A percentile compares a stretch with the other conserved stretches of the same genome.
Conservation (phyloP, 257 asterid species). For the Solanum virginianum region DNA sequence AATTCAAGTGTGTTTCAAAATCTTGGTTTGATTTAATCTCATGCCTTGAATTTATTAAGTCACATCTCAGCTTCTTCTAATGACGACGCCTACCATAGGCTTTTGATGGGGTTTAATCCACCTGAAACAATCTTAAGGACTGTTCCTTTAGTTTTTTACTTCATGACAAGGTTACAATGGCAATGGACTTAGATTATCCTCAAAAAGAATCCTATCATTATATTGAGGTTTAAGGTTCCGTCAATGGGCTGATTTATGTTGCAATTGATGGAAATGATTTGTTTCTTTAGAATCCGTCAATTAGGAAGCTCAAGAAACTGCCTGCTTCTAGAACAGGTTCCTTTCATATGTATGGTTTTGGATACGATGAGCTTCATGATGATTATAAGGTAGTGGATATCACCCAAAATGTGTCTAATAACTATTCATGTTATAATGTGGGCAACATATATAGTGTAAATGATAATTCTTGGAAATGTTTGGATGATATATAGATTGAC, state of each 20-base stretch:
- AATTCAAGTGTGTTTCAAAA: background rate
- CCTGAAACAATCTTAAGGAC: background rate
- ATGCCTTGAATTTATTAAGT: background rate
- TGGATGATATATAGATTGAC: background rate
- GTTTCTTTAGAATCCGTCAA: background rate
- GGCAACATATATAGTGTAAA: background rate
- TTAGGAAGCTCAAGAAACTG: background rate
- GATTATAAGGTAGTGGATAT: background rate
- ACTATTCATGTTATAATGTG: background rate
- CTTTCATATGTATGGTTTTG: background rate
- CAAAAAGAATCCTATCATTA: background rate
- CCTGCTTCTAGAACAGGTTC: background rate
- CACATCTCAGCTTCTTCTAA: background rate
- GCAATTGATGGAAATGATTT: background rate
- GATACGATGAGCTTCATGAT: background rate
- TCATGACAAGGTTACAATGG: background rate
- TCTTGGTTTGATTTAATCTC: background rate
- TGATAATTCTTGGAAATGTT: background rate
- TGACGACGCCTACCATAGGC: background rate
- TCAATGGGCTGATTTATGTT: background rate
- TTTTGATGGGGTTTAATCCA: background rate
- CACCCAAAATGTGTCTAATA: background rate
- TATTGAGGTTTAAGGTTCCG: background rate
- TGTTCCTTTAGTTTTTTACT: background rate
- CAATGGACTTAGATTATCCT: background rate